Evolutionary conservation across 1,139 yeast genomes (phyloP).

Genomic region (Hyphopichia fennica): DNA sequence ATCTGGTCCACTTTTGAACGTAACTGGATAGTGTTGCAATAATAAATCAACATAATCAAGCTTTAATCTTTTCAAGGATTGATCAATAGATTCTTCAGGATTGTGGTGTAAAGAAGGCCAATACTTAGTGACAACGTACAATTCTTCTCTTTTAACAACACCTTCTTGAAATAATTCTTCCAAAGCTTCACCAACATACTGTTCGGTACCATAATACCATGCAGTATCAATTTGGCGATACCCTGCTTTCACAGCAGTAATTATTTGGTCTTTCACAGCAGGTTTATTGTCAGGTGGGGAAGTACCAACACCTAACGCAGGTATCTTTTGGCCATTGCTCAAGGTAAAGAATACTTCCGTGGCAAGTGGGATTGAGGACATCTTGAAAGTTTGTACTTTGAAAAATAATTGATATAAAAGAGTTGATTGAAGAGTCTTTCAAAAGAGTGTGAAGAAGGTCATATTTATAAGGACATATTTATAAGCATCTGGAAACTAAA

Average conservation of each 20-base stretch:
- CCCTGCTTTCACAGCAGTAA: slow-evolving; percentile 41
- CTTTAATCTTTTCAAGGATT: slow-evolving; percentile 38
- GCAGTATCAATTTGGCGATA: slow-evolving; percentile 45
- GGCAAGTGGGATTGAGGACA: slow-evolving; percentile 12
- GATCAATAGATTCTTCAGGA: slow-evolving; percentile 38
- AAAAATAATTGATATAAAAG: too few relatives aligned
- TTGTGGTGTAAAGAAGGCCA: slow-evolving; percentile 46
- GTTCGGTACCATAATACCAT: slow-evolving; percentile 52
- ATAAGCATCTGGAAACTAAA: too few relatives aligned
- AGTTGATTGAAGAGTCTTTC: too few relatives aligned
- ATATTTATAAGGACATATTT: too few relatives aligned
- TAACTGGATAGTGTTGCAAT: slow-evolving; percentile 64
- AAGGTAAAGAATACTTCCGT: slow-evolving; percentile 23
- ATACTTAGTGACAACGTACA: slow-evolving; percentile 61
- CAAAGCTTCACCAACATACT: slow-evolving; percentile 50
- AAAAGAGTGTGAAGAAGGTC: too few relatives aligned
- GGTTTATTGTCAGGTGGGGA: slow-evolving; percentile 33
- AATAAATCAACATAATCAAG: slow-evolving; percentile 59
- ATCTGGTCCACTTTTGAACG: slow-evolving; percentile 34
- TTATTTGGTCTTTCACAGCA: slow-evolving; percentile 36
- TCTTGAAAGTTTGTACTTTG: background rate
- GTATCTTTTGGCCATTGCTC: slow-evolving; percentile 33
- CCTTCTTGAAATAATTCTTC: slow-evolving; percentile 49
- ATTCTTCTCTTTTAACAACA: slow-evolving; percentile 51
- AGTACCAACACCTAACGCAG: slow-evolving; percentile 43